Base-by-base conservation (phyloP, 306 rosid species). In the Fragaria nilgerrensis region DNA sequence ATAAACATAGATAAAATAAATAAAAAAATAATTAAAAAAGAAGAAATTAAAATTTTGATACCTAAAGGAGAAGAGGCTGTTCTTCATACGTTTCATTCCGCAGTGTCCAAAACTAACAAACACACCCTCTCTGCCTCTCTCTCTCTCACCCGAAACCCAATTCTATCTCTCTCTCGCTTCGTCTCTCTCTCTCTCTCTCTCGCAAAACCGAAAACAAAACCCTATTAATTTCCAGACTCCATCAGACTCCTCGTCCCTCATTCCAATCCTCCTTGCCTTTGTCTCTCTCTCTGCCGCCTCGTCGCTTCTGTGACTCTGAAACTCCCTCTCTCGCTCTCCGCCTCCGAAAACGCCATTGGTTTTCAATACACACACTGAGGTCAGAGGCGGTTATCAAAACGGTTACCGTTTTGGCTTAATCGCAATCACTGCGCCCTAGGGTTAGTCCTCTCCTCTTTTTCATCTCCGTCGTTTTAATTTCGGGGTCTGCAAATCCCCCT, bases 351-450 rank as follows among this genome's bases (percentile, higher is more conserved):
- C 94, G 89, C 97, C 97, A 85, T 87, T 91, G 86, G 85, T 68
- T 82, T 76, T 72, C 70, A 52, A 27, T 37, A 73, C 14, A 37
- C 41, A 41, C 63, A 61, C 66, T 5, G 17, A 12, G 66, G 20
- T 16, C 74, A 73, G 82, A 70, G 87, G 82, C 87, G 81, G 87
- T 85, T 86, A 81, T 79, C 67, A 67, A 82, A 82, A 72, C 94
- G 92, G 84, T 83, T 90, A 68, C 90, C 89, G 90, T 80, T 88
- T 84, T 73, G 73, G 69, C 62, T 20, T 77, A 78, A 75, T 83
- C 84, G 69, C 90, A 73, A 79, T 84, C 83, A 70, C 82, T 75
- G 78, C 86, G 78, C 91, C 82, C 85, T 93, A 89, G 96, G 96
- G 96, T 89, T 89, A 77, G 89, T 84, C 72, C 74, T 74, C 78